A percentile compares a stretch with the other conserved stretches of the same genome.
These are phyloP conservation scores for Rubus parviflorus DNA, from an alignment of 306 rosid species.

Conservation along the genomic window DNA sequence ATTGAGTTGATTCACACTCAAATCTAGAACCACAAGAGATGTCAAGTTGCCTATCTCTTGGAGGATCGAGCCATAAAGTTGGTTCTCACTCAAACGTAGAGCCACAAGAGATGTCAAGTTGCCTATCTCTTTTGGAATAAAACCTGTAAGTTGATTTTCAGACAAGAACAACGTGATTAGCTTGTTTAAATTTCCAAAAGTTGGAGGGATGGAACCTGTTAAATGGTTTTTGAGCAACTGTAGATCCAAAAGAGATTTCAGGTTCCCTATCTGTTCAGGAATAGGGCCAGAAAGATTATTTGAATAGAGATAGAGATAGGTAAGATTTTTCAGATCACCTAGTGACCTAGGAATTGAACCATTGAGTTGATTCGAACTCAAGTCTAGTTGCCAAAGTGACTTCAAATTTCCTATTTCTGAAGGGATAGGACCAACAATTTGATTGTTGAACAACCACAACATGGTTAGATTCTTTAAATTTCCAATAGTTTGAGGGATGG, in stretches of 20 bases:
- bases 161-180: fast-evolving
- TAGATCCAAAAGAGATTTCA: neutral
- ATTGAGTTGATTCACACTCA: neutral
- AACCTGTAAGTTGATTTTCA: neutral
- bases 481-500: neutral
- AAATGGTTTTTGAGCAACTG: neutral
- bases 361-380: neutral
- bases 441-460: neutral
- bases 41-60: neutral
- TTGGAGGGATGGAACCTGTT: neutral
- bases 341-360: slow-evolving; percentile 24
- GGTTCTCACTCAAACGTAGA: slow-evolving; percentile 19
- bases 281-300: neutral
- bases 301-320: neutral
- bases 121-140: slow-evolving; percentile 8
- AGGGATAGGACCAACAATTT: slow-evolving; percentile 1
- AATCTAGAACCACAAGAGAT: neutral
- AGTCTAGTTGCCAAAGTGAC: neutral
- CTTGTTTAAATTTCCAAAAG: no score
- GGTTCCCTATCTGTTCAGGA: neutral
- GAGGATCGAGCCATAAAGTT: slow-evolving; percentile 7
- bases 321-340: neutral
- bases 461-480: neutral
- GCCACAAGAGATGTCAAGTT: slow-evolving; percentile 8
- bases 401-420: slow-evolving; percentile 8